Evolutionary conservation across 805 yeast genomes (phyloP).

Genomic region (Candida dajiaensis): DNA sequence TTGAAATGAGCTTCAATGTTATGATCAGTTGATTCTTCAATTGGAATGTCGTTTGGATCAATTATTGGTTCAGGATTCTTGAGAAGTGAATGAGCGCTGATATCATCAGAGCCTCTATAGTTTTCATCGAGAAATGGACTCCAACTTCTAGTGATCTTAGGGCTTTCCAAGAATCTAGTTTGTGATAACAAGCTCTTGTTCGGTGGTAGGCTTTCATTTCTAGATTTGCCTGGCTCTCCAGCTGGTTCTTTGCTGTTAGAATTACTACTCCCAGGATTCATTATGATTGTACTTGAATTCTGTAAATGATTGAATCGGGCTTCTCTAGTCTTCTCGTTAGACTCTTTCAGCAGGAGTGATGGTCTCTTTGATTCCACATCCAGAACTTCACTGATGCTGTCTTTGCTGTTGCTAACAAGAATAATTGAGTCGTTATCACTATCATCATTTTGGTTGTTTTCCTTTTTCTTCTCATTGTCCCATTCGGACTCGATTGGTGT

Average conservation of each 20-base stretch:
- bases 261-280: constrained; percentile 5
- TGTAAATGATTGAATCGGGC: neutral
- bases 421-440: constrained; percentile 19
- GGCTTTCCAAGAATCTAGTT: constrained; percentile 16
- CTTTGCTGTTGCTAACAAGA: constrained; percentile 20
- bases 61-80: constrained; percentile 1
- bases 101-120: constrained; percentile 15
- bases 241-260: neutral
- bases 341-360: neutral
- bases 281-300: neutral
- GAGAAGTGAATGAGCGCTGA: constrained; percentile 1
- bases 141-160: constrained; percentile 15
- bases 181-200: constrained; percentile 15
- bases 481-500: neutral
- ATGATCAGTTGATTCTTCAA: constrained; percentile 26
- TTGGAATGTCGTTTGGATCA: constrained; percentile 19
- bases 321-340: neutral
- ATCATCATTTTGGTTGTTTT: neutral
- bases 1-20: constrained; percentile 9
- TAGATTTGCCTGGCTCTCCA: neutral
- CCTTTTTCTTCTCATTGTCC: neutral
- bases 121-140: constrained; percentile 22
- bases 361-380: neutral
- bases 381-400: neutral
- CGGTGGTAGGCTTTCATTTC: constrained; percentile 3